A percentile compares a stretch with the other conserved stretches of the same genome.
Evolutionary conservation across 352 stramenopile species (phyloP).

Genomic region (Phytophthora nicotianae): DNA sequence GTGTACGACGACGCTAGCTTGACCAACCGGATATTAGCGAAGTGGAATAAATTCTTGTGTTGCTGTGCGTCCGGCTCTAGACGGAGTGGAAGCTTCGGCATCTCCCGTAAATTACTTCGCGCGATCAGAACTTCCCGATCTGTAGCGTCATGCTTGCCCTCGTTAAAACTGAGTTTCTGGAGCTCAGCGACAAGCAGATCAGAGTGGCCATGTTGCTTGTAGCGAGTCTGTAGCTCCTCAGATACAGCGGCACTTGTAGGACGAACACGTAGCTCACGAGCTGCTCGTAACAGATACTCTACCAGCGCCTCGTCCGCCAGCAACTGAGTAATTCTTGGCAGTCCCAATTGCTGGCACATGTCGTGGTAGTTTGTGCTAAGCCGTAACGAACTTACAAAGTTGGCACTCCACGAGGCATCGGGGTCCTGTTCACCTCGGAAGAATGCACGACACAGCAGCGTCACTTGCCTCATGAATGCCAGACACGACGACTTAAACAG

Average conservation of each 20-base stretch:
- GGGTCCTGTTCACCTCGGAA: slow-evolving; percentile 82
- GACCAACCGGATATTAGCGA: slow-evolving; percentile 70
- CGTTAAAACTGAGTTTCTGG: slow-evolving; percentile 22
- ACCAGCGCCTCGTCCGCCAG: slow-evolving; percentile 54
- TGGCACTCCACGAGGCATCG: slow-evolving; percentile 75
- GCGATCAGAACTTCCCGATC: slow-evolving; percentile 35
- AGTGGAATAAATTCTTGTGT: slow-evolving; percentile 49
- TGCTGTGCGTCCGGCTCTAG: slow-evolving; percentile 43
- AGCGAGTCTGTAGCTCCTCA: slow-evolving; percentile 51
- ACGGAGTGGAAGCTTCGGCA: slow-evolving; percentile 65
- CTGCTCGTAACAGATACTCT: slow-evolving; percentile 59
- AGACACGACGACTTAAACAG: slow-evolving; percentile 80
- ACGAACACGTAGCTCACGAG: slow-evolving; percentile 50
- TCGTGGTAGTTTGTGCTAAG: slow-evolving; percentile 77
- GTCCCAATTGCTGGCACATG: slow-evolving; percentile 77
- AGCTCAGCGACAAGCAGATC: slow-evolving; percentile 52
- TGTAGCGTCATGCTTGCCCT: slow-evolving; percentile 6
- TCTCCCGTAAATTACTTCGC: slow-evolving; percentile 50
- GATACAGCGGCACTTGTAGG: slow-evolving; percentile 52
- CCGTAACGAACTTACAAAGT: slow-evolving; percentile 78
- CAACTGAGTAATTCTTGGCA: slow-evolving; percentile 65
- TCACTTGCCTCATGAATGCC: slow-evolving; percentile 81
- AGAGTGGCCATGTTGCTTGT: slow-evolving; percentile 60
- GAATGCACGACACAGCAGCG: slow-evolving; percentile 72
- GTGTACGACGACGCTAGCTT: slow-evolving; percentile 74